Evolutionary conservation across 306 rosid species (phyloP).

Genomic region (Styphnolobium japonicum): DNA sequence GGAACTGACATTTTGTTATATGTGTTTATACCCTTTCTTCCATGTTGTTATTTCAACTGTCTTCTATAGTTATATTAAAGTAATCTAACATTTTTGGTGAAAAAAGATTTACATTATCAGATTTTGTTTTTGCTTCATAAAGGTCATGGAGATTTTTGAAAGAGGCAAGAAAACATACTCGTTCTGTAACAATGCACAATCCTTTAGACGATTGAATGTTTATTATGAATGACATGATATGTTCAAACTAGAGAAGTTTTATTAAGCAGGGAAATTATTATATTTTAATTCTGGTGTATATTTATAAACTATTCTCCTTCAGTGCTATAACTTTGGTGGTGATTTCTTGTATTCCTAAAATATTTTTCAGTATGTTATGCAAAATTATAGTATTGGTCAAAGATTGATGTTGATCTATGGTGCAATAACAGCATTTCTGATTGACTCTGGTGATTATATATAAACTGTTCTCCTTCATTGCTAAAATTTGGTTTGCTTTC

Average conservation of each 20-base stretch:
- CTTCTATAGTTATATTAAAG: not conserved
- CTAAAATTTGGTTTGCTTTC: not conserved
- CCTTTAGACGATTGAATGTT: not conserved
- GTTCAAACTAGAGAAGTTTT: not conserved
- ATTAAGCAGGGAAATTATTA: not conserved
- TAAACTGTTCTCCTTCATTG: not conserved
- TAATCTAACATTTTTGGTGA: not conserved
- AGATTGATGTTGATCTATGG: not conserved
- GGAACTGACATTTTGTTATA: not conserved
- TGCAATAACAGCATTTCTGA: not conserved
- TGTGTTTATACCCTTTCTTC: conserved; percentile 3
- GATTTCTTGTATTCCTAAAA: not conserved
- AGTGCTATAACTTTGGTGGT: not conserved
- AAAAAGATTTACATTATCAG: not conserved
- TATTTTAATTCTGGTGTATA: conserved; percentile 2
- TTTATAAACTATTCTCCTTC: not conserved
- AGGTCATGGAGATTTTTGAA: conserved; percentile 2
- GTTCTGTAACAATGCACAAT: not conserved
- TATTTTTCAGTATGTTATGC: not conserved
- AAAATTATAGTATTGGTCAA: not conserved
- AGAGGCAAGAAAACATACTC: not conserved
- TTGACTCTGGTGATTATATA: not conserved
- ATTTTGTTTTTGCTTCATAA: too few species aligned
- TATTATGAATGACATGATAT: not conserved
- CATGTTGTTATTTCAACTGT: not conserved